These are phyloP conservation scores for Amphichorda felina DNA, from an alignment of 2,329 filamentous ascomycete genomes.

Conservation along the genomic window DNA sequence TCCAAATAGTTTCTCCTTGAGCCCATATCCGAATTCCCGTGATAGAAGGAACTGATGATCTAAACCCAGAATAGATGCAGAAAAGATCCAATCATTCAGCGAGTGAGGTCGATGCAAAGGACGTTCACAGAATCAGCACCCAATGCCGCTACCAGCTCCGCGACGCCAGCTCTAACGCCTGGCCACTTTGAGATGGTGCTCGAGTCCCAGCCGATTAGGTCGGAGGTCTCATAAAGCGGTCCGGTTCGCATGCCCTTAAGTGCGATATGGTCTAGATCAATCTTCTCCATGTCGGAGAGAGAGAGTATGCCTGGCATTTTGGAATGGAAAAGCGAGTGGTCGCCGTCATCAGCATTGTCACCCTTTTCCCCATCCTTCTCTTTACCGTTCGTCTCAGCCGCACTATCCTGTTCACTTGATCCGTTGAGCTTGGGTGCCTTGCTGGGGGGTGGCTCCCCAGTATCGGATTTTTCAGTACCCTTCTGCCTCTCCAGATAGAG, in stretches of 20 bases:
- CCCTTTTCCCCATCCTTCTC: constrained; percentile 9
- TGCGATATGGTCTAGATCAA: constrained; percentile 48
- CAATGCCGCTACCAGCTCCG: constrained; percentile 54
- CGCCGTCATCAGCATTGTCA: constrained; percentile 8
- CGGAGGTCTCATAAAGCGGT: constrained; percentile 28
- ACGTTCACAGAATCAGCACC: constrained; percentile 45
- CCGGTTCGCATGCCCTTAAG: constrained; percentile 32
- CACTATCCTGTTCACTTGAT: constrained; percentile 2
- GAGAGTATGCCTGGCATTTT: constrained; percentile 57
- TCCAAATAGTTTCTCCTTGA: too few species aligned
- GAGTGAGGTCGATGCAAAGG: constrained; percentile 46
- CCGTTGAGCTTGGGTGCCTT: not conserved
- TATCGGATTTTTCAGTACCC: not conserved
- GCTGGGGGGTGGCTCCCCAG: not conserved
- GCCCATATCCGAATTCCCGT: too few species aligned
- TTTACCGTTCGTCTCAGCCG: constrained; percentile 3
- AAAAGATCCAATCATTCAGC: not conserved
- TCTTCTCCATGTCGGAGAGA: constrained; percentile 34
- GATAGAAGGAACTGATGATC: too few species aligned
- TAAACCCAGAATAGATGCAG: not conserved
- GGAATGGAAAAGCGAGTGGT: constrained; percentile 39
- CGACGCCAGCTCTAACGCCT: constrained; percentile 49
- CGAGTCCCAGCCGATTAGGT: constrained; percentile 48
- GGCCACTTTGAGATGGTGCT: constrained; percentile 34
- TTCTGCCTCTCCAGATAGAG: constrained; percentile 22